Base-by-base conservation (phyloP, 2,329 filamentous ascomycete genomes). In the Xylaria sp. region DNA sequence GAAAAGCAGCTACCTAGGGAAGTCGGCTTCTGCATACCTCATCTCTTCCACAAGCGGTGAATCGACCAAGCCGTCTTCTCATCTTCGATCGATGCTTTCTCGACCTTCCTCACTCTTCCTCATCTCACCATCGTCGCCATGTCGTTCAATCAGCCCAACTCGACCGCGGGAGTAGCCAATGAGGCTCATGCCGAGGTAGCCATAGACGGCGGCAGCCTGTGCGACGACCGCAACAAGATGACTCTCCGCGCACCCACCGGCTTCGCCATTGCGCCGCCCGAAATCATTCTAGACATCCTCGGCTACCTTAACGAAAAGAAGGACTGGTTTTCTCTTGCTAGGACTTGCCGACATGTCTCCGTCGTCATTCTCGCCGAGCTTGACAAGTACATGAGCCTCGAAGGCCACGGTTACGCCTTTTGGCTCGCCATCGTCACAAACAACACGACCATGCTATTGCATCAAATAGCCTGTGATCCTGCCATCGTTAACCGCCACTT, bases 241-340 rank as follows among this genome's bases (percentile, higher is more conserved):
- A n/a, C 42, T 8, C 2, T 31, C 2, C 9, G 38, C 14, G 28
- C 11, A 31, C 33, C 33, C 11, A 19, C 51, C 37, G 14, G n/a
- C 40, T n/a, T 63, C 2, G 8, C n/a, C 14, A 40, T 6, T 9
- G 25, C 55, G 15, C 63, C 63, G 8, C 19, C 53, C 5, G 63
- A 66, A 37, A 12, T 66, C 2, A 5, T 63, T 1, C 8, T 66
- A 12, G 12, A 23, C 1, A 58, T 66, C 12, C 47, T 66, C 19
- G 12, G 25, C 37, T 2, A n/a, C 12, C 21, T 66, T 31, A 2
- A 14, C 0, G 23, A 8, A 8, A 60, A 54, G 38, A 57, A 21
- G 21, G 60, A 63, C 12, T 63, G 60, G 63, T 15, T 38, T 14
- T n/a, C 45, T 25, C 47, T 63, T n/a, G 57, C 60, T 2, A 25